Evolutionary conservation across 768 basidiomycete genomes (phyloP).

Genomic region (Hemileccinum rubropunctum): DNA sequence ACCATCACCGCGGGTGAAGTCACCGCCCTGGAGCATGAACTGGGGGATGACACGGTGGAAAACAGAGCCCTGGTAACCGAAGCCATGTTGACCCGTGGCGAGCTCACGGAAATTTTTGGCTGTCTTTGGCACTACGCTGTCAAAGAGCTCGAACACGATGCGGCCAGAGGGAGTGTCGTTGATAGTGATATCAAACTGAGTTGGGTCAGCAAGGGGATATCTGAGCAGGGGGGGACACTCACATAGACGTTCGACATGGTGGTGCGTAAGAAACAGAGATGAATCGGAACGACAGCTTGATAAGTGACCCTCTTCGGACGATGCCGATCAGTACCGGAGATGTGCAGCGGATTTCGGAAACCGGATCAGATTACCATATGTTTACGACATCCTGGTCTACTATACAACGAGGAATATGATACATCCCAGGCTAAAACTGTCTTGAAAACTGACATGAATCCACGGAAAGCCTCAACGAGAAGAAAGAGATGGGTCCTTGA

Average conservation of each 20-base stretch:
- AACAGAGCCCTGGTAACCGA: conserved; percentile 59
- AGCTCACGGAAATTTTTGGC: conserved; percentile 88
- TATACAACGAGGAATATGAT: not conserved
- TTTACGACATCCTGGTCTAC: too few species aligned
- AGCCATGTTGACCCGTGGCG: conserved; percentile 71
- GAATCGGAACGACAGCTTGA: not conserved
- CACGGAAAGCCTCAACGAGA: not conserved
- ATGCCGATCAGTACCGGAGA: conserved; percentile 11
- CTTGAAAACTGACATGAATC: not conserved
- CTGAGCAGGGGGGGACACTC: not conserved
- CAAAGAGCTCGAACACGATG: conserved; percentile 84
- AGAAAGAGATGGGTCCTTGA: not conserved
- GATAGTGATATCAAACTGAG: conserved; percentile 67
- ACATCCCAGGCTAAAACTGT: not conserved
- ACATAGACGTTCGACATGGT: conserved; percentile 25
- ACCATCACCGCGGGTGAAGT: conserved; percentile 69
- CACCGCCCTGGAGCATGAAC: conserved; percentile 92
- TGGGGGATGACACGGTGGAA: conserved; percentile 86
- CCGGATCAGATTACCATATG: not conserved
- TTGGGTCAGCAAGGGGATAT: not conserved
- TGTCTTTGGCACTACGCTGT: conserved; percentile 73
- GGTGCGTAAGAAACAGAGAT: conserved; percentile 2
- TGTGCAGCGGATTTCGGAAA: conserved; percentile 1
- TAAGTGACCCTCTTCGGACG: conserved; percentile 5
- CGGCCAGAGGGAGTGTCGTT: conserved; percentile 41